Evolutionary conservation across 2,329 filamentous ascomycete genomes (phyloP).

Genomic region (Emergomyces africanus): DNA sequence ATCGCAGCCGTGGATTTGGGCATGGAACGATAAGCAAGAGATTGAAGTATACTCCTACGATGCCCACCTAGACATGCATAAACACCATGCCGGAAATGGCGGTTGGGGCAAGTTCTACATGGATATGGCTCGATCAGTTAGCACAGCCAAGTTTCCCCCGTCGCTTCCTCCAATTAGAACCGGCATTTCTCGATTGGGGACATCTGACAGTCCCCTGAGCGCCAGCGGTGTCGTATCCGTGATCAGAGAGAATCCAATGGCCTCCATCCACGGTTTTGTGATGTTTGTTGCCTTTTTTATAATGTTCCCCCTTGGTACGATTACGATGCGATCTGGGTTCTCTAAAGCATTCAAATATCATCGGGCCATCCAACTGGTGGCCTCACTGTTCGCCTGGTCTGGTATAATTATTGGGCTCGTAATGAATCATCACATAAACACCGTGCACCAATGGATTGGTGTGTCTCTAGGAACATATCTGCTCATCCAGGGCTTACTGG

Average conservation of each 20-base stretch:
- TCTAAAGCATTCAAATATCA: background rate
- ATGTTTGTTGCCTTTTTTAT: conserved; percentile 1
- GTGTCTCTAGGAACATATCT: background rate
- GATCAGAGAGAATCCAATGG: background rate
- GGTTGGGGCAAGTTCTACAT: background rate
- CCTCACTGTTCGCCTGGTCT: background rate
- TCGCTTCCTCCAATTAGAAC: background rate
- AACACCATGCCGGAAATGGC: background rate
- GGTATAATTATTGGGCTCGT: background rate
- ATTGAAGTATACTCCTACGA: background rate
- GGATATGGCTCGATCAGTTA: background rate
- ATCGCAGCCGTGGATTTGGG: background rate
- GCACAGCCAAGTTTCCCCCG: background rate
- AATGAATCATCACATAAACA: background rate
- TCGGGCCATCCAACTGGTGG: background rate
- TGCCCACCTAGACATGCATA: background rate
- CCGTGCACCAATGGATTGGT: background rate
- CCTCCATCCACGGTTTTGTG: background rate
- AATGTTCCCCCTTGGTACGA: background rate
- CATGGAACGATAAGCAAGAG: conserved; percentile 2
- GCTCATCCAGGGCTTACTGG: background rate
- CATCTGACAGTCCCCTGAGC: background rate
- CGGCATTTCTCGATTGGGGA: background rate
- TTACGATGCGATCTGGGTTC: background rate
- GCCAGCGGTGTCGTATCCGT: background rate